phyloP scores from a whole-genome alignment of 2,329 filamentous ascomycete species.

The Diaporthe humulicola region DNA sequence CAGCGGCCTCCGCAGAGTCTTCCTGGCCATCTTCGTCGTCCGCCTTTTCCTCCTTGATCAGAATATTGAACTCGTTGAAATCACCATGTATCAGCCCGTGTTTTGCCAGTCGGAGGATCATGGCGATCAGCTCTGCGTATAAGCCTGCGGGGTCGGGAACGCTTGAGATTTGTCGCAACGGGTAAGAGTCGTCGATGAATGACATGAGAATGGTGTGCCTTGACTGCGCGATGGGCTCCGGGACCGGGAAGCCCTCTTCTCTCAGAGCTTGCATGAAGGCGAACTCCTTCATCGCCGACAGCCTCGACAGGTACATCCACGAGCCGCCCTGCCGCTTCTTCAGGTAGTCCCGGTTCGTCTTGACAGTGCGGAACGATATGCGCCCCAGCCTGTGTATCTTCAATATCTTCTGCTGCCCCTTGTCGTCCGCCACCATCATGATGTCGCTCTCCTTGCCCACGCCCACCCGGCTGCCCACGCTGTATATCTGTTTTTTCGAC shows the following conservation, averaged over 20 bases:
- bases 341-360: conserved; percentile 95
- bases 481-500: conserved; percentile 84
- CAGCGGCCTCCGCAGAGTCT: conserved; percentile 37
- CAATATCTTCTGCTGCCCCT: conserved; percentile 82
- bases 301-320: conserved; percentile 97
- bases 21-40: conserved; percentile 52
- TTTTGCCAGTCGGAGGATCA: conserved; percentile 86
- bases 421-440: conserved; percentile 87
- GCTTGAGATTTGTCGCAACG: conserved; percentile 86
- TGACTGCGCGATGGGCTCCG: conserved; percentile 88
- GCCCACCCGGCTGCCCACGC: conserved; percentile 92
- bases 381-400: conserved; percentile 97
- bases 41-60: conserved; percentile 81
- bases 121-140: conserved; percentile 90
- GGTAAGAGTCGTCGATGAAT: conserved; percentile 92
- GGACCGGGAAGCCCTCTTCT: conserved; percentile 89
- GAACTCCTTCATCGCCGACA: conserved; percentile 94
- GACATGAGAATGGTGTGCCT: conserved; percentile 98
- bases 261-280: conserved; percentile 92
- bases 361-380: conserved; percentile 97
- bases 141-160: conserved; percentile 87
- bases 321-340: conserved; percentile 79
- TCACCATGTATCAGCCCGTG: conserved; percentile 96
- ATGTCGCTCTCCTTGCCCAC: conserved; percentile 99
- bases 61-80: conserved; percentile 99